A percentile compares a stretch with the other conserved stretches of the same genome.
phyloP scores from a whole-genome alignment of 179 eudicot species.

The Patellifolia procumbens region DNA sequence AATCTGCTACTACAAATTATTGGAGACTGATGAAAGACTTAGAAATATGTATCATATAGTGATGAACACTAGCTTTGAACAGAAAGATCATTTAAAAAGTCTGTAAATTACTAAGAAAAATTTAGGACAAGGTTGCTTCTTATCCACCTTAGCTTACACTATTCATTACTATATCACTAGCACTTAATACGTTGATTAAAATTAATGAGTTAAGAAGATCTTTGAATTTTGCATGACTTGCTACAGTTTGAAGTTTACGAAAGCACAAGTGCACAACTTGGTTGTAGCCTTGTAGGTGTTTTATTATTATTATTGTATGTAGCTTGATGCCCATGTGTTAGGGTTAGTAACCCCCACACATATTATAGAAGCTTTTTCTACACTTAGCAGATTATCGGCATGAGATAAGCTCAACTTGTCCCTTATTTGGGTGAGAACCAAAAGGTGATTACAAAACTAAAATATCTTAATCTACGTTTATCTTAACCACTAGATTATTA shows the following conservation, averaged over 20 bases:
- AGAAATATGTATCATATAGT: too few relatives aligned
- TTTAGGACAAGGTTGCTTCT: too few relatives aligned
- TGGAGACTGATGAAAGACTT: too few relatives aligned
- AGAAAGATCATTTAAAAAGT: too few relatives aligned
- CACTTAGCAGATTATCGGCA: slow-evolving; percentile 25
- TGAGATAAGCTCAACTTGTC: slow-evolving; percentile 37
- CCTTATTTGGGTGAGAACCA: slow-evolving; percentile 18
- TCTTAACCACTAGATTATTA: too few relatives aligned
- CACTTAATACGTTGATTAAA: too few relatives aligned
- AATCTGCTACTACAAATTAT: too few relatives aligned
- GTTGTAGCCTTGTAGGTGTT: background rate
- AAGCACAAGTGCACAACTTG: slow-evolving; percentile 6
- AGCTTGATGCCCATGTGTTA: slow-evolving; percentile 11
- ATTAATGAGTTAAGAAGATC: background rate
- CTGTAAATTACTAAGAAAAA: too few relatives aligned
- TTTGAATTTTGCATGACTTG: background rate
- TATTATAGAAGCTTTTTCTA: background rate
- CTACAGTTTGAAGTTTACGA: background rate
- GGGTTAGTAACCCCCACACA: background rate
- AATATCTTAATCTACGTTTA: background rate
- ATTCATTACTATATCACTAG: too few relatives aligned
- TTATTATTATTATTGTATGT: too few relatives aligned
- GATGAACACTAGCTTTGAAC: too few relatives aligned
- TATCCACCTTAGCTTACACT: too few relatives aligned
- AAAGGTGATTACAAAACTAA: background rate